Evolutionary conservation across 257 asterid species (phyloP).

Genomic region (Capsicum chinense): DNA sequence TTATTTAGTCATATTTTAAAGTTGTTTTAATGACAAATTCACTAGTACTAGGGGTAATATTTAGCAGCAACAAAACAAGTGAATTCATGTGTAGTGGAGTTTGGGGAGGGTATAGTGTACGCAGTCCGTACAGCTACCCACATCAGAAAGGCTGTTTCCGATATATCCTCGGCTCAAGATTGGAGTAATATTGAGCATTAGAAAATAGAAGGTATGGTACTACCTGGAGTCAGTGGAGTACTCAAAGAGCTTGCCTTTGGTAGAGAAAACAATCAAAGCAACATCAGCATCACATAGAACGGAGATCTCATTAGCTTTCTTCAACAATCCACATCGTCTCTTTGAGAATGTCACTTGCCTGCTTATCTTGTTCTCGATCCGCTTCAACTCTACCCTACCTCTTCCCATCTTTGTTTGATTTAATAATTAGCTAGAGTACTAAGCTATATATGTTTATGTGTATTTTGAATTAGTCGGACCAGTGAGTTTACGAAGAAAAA

Average conservation of each 20-base stretch:
- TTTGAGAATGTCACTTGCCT: conserved; percentile 82
- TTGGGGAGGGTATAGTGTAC: too few species aligned
- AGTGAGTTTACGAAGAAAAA: neutral
- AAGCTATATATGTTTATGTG: neutral
- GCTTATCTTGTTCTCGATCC: conserved; percentile 82
- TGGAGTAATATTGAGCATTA: too few species aligned
- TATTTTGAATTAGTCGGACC: neutral
- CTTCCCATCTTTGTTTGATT: conserved; percentile 53
- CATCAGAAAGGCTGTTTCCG: too few species aligned
- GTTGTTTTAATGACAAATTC: too few species aligned
- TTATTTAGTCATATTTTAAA: too few species aligned
- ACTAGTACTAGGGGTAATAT: too few species aligned
- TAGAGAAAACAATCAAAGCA: conserved; percentile 70
- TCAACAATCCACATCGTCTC: conserved; percentile 67
- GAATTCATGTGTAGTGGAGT: too few species aligned
- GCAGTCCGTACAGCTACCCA: too few species aligned
- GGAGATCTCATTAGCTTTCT: conserved; percentile 87
- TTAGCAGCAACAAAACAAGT: too few species aligned
- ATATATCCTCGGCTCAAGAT: too few species aligned
- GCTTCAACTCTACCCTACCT: conserved; percentile 72
- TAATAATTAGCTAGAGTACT: neutral
- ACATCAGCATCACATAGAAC: conserved; percentile 78
- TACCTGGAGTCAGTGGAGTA: conserved; percentile 68
- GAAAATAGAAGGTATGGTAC: neutral
- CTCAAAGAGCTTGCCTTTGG: conserved; percentile 71